A percentile compares a stretch with the other conserved stretches of the same genome.
phyloP scores from a whole-genome alignment of 768 basidiomycete species.

The Cystofilobasidium macerans region DNA sequence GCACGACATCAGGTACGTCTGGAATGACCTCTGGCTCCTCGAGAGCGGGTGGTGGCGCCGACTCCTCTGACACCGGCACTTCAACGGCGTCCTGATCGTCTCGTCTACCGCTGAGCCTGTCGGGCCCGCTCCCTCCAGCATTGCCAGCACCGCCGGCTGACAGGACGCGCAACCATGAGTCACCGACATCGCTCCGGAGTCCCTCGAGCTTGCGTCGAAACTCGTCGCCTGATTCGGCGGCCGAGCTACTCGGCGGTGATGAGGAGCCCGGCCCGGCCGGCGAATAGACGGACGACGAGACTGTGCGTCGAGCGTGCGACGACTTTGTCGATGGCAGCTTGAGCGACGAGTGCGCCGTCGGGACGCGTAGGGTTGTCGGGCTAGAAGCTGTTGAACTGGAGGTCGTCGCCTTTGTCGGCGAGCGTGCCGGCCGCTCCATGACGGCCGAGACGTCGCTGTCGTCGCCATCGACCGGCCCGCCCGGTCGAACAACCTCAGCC shows the following conservation, averaged over 20 bases:
- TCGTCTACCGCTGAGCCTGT: not conserved
- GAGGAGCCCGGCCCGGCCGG: constrained; percentile 29
- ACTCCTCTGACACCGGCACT: not conserved
- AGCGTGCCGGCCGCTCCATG: constrained; percentile 7
- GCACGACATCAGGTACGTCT: constrained; percentile 3
- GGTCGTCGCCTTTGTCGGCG: not conserved
- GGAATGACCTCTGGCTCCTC: too few species aligned
- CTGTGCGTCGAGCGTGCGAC: constrained; percentile 33
- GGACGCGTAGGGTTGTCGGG: constrained; percentile 3
- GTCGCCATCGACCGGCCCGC: constrained; percentile 1
- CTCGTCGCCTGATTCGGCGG: constrained; percentile 46
- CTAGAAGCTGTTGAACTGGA: not conserved
- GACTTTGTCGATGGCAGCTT: constrained; percentile 32
- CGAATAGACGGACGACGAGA: constrained; percentile 57
- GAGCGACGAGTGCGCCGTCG: constrained; percentile 37
- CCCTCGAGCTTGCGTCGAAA: constrained; percentile 70
- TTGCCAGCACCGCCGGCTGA: constrained; percentile 32
- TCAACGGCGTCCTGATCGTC: not conserved
- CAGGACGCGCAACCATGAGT: constrained; percentile 76
- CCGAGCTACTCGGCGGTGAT: constrained; percentile 22
- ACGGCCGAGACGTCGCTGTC: not conserved
- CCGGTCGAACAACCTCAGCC: constrained; percentile 34
- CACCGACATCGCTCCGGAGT: constrained; percentile 75
- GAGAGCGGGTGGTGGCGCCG: too few species aligned
- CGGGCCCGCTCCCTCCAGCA: not conserved